Conservation (phyloP, 805 yeast species). For the Schwanniomyces yamadae region DNA sequence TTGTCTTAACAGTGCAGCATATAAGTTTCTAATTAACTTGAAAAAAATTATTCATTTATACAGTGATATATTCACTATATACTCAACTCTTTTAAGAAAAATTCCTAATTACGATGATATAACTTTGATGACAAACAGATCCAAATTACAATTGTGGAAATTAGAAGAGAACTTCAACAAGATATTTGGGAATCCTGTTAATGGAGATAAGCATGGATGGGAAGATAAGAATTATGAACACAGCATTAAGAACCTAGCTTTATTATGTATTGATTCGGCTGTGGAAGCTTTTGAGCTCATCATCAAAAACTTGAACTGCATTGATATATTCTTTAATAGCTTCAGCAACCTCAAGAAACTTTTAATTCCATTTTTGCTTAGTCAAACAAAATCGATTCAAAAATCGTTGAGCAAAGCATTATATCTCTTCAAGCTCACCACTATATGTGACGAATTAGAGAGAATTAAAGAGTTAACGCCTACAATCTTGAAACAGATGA, state of each 20-base stretch:
- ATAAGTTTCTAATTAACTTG: conserved; percentile 23
- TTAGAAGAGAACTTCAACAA: conserved; percentile 33
- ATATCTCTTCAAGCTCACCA: conserved; percentile 27
- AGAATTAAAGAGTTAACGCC: conserved; percentile 20
- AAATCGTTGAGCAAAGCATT: conserved; percentile 24
- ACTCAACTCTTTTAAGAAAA: conserved; percentile 36
- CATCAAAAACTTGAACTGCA: conserved; percentile 29
- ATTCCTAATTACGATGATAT: conserved; percentile 43
- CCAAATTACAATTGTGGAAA: conserved; percentile 18
- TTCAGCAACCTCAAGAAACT: conserved; percentile 40
- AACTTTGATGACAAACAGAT: conserved; percentile 27
- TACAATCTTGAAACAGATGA: conserved; percentile 26
- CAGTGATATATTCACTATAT: conserved; percentile 38
- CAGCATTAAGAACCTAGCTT: conserved; percentile 19
- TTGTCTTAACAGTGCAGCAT: conserved; percentile 33
- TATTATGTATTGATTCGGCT: conserved; percentile 15
- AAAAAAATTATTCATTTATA: conserved; percentile 37
- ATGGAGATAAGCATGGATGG: conserved; percentile 19
- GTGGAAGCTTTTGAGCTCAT: conserved; percentile 17
- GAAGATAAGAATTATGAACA: conserved; percentile 25
- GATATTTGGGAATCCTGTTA: conserved; percentile 21
- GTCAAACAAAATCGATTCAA: conserved; percentile 29
- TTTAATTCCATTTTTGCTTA: conserved; percentile 33
- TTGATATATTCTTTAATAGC: conserved; percentile 37
- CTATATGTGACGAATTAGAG: conserved; percentile 29